Base-by-base conservation (phyloP, 2,329 filamentous ascomycete species). In the Pseudogymnoascus sp. region DNA sequence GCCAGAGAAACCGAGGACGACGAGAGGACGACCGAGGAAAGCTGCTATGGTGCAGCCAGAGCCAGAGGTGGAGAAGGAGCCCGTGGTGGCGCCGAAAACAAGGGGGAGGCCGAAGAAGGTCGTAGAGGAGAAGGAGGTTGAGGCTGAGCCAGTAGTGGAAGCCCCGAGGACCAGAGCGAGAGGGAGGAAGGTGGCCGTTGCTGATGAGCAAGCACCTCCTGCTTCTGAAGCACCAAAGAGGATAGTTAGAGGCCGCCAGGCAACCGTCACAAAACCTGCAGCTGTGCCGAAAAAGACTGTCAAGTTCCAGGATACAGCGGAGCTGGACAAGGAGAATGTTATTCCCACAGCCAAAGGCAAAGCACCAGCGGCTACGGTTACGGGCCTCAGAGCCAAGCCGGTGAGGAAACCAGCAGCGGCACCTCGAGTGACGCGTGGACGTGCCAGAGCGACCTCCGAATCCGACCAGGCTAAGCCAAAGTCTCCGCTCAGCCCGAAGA, bases 261-360 rank as follows among this genome's bases (percentile, higher is more conserved):
- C 74, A 25, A 75, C 73, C 18, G 72, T 73, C 55, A 74, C 75
- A 64, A 66, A 69, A 64, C 78, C 78, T 25, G 5, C 58, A 13
- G 66, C 80, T 15, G 74, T 77, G 4, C 72, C 77, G 35, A 86
- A 82, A 75, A 87, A 86, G 75, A 79, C 77, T 2, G 84, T 87
- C 68, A 85, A 81, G 63, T 87, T 87, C 70, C 79, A 86, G 69
- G 71, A 72, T 40, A 62, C 60, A 31, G 45, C 33, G 21, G 82
- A 84, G 67, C 81, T 82, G 2, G 84, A 86, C 70, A 87, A 87
- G 73, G 85, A 87, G 70, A 87, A 87, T 65, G 73, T 84, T 37
- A 71, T 77, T 18, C 82, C 81, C 12, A 76, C 79, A 5, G 70
- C 71, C 62, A 79, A 79, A 69, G 65, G 68, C 5, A 72, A 75